Base-by-base conservation (phyloP, 805 yeast genomes). In the Candida alai region DNA sequence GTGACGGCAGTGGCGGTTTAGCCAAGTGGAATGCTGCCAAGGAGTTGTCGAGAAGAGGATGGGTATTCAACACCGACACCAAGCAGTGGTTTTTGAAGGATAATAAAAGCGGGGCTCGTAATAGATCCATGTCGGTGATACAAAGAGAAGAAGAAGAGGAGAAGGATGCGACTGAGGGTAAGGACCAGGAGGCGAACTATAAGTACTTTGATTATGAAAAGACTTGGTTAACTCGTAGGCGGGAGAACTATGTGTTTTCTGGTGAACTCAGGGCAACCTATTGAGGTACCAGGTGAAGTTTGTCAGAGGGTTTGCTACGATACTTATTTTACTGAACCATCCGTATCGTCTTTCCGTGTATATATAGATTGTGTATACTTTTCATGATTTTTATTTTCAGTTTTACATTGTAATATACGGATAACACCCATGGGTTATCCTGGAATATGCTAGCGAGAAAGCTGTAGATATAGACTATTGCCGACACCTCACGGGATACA, bases 141-240 rank as follows among this genome's bases (percentile, higher is more conserved):
- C 47, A 39, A 30, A 34, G 31, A 22, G 32, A 26, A 19, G 32
- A 28, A 21, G 25, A 26, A 29, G 32, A 27, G 18, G 47, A 18
- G 50, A 52, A 35, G 29, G 22, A 43, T 39, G 24, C 26, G 25
- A 16, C 51, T 35, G 32, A 57, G 37, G 34, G 36, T 24, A 39
- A 40, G 11, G 32, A 54, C 54, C 48, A 76, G 62, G 56, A 65
- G 61, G 50, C 52, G 36, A 56, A 57, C 19, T 85, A 87, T 78
- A 80, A 89, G 49, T 84, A 83, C 59, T 89, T 90, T 58, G 97
- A 89, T 58, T 82, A 77, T 54, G 87, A 83, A 54, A 63, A 62
- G 53, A 64, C 72, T 9, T 74, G 80, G 80, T 55, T 62, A 44
- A 62, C 65, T 19, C 58, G 73, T 43, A 58, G 71, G 39, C 68